Evolutionary conservation across 1,284 basidiomycete species (phyloP).

Genomic region (Neotropicomus parvogracilis): DNA sequence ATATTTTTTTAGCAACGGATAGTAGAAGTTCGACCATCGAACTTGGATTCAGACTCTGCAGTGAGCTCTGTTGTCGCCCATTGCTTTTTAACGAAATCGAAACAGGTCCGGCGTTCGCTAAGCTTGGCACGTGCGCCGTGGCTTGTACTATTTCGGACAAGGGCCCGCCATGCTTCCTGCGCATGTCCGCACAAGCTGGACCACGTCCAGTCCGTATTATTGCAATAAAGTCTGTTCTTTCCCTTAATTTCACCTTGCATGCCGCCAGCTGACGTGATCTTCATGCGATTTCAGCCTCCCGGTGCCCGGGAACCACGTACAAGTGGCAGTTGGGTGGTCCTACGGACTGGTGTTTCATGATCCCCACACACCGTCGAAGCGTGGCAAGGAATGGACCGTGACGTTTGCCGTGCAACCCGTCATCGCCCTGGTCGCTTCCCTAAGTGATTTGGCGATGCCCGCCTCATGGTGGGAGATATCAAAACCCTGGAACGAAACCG

Average conservation of each 20-base stretch:
- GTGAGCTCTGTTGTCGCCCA: neutral
- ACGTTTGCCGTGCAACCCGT: slow-evolving; percentile 20
- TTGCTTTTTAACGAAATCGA: too few relatives aligned
- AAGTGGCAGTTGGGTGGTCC: slow-evolving; percentile 21
- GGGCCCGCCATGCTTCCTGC: slow-evolving; percentile 23
- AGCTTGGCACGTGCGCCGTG: slow-evolving; percentile 20
- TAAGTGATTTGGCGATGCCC: slow-evolving; percentile 29
- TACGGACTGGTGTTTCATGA: slow-evolving; percentile 13
- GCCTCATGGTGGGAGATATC: slow-evolving; percentile 31
- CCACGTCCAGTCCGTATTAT: slow-evolving; percentile 13
- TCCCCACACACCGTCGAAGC: slow-evolving; percentile 28
- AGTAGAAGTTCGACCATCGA: neutral
- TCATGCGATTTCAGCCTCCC: slow-evolving; percentile 20
- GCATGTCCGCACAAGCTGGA: slow-evolving; percentile 26
- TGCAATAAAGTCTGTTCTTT: slow-evolving; percentile 19
- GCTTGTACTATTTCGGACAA: slow-evolving; percentile 2
- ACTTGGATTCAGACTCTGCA: neutral
- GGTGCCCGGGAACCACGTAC: slow-evolving; percentile 28
- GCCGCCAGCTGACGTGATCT: slow-evolving; percentile 28
- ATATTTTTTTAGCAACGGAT: too few relatives aligned
- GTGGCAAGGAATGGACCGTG: slow-evolving; percentile 30
- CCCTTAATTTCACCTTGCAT: slow-evolving; percentile 23
- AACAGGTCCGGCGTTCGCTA: too few relatives aligned
- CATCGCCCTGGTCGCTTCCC: slow-evolving; percentile 33
- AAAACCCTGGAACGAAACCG: slow-evolving; percentile 25